These are phyloP conservation scores for Quercus tomentella DNA, from an alignment of 331 rosid species.

Conservation along the genomic window DNA sequence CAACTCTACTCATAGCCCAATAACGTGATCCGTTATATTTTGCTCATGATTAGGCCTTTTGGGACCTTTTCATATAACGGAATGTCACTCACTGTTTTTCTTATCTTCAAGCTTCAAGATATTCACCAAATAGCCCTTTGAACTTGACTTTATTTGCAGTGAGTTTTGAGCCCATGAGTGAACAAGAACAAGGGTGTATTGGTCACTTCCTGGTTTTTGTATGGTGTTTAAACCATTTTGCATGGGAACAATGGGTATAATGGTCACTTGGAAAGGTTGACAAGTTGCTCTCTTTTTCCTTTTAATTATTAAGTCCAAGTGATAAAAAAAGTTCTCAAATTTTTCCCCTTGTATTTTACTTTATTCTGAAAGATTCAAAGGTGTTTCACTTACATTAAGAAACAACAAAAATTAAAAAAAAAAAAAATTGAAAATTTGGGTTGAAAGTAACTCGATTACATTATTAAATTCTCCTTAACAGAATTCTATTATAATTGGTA, in stretches of 20 bases:
- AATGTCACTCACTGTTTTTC: constrained; percentile 20
- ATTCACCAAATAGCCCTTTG: constrained; percentile 18
- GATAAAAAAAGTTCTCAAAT: too few relatives aligned
- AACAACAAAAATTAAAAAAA: too few relatives aligned
- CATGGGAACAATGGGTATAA: constrained; percentile 12
- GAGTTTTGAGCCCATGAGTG: neutral
- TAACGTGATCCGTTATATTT: constrained; percentile 75
- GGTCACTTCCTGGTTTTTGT: neutral
- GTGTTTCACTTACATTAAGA: too few relatives aligned
- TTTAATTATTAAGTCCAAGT: too few relatives aligned
- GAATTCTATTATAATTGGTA: too few relatives aligned
- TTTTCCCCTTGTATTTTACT: too few relatives aligned
- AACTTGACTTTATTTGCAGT: neutral
- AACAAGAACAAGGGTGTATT: too few relatives aligned
- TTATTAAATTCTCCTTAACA: too few relatives aligned
- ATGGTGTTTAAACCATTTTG: neutral
- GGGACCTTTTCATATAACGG: constrained; percentile 25
- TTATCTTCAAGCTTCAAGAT: neutral
- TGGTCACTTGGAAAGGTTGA: constrained; percentile 10
- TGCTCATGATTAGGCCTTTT: constrained; percentile 14
- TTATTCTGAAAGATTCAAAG: too few relatives aligned
- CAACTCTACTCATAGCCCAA: constrained; percentile 18
- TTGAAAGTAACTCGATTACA: too few relatives aligned
- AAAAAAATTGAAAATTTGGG: too few relatives aligned
- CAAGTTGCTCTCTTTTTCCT: too few relatives aligned